Evolutionary conservation across 2,329 filamentous ascomycete species (phyloP).

Genomic region (Scytalidium sp.): DNA sequence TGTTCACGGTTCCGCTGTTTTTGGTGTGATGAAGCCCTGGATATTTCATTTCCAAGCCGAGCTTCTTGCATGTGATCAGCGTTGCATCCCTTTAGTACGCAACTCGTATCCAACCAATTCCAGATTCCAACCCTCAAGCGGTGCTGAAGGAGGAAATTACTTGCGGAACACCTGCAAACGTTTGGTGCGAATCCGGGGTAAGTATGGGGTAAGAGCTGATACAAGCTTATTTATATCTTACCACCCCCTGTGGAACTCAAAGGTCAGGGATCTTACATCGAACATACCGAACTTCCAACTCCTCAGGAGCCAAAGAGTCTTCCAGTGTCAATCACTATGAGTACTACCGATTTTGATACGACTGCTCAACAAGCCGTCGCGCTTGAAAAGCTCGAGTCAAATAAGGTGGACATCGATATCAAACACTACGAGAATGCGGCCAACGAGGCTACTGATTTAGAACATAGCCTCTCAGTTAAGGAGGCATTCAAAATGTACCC

Average conservation of each 20-base stretch:
- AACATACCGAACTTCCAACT: background rate
- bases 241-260: background rate
- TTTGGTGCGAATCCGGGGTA: background rate
- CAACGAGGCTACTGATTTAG: constrained; percentile 2
- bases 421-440: background rate
- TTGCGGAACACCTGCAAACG: background rate
- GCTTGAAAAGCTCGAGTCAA: background rate
- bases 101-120: too few species aligned
- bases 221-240: background rate
- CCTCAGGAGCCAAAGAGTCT: background rate
- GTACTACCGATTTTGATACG: background rate
- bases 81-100: too few species aligned
- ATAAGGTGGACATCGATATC: background rate
- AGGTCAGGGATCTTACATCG: background rate
- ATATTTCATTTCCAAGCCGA: too few species aligned
- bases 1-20: too few species aligned
- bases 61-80: too few species aligned
- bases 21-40: too few species aligned
- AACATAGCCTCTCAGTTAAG: constrained; percentile 6
- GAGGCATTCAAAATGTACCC: constrained; percentile 7
- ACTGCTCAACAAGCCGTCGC: background rate
- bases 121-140: background rate
- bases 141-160: background rate
- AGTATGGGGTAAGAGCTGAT: background rate
- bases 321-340: background rate